These are phyloP conservation scores for Cutaneotrichosporon curvatum DNA, from an alignment of 1,284 basidiomycete genomes.

Conservation along the genomic window DNA sequence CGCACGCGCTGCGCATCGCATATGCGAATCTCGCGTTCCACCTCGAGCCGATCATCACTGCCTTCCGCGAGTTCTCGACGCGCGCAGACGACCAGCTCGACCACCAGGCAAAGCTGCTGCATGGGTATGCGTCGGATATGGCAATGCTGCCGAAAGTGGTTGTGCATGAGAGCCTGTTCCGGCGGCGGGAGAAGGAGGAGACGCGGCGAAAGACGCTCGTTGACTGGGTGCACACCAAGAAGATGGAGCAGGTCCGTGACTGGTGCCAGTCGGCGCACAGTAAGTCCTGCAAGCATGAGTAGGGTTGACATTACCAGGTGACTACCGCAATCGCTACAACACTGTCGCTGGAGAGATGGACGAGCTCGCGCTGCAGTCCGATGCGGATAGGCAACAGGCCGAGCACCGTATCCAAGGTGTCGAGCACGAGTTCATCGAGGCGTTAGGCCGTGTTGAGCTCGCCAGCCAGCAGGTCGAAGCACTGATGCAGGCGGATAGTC, in stretches of 20 bases:
- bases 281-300: constrained; percentile 10
- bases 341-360: constrained; percentile 28
- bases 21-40: constrained; percentile 38
- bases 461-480: constrained; percentile 30
- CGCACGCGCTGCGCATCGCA: constrained; percentile 35
- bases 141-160: constrained; percentile 33
- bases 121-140: constrained; percentile 34
- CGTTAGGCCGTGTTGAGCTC: constrained; percentile 27
- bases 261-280: constrained; percentile 31
- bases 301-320: constrained; percentile 15
- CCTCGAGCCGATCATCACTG: constrained; percentile 31
- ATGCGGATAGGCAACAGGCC: constrained; percentile 61
- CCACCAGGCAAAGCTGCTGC: constrained; percentile 28
- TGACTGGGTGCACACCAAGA: constrained; percentile 38
- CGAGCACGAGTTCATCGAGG: constrained; percentile 36
- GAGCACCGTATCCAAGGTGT: constrained; percentile 54
- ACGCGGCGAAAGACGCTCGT: constrained; percentile 36
- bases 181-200: constrained; percentile 25
- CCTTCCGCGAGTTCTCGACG: constrained; percentile 29
- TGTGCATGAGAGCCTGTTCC: constrained; percentile 33
- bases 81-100: constrained; percentile 30
- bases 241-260: constrained; percentile 43
- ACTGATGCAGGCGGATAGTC: constrained; percentile 15
- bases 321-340: constrained; percentile 29
- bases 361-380: constrained; percentile 63